These are phyloP conservation scores for Starmerella asiatica DNA, from an alignment of 805 yeast species.

Conservation along the genomic window DNA sequence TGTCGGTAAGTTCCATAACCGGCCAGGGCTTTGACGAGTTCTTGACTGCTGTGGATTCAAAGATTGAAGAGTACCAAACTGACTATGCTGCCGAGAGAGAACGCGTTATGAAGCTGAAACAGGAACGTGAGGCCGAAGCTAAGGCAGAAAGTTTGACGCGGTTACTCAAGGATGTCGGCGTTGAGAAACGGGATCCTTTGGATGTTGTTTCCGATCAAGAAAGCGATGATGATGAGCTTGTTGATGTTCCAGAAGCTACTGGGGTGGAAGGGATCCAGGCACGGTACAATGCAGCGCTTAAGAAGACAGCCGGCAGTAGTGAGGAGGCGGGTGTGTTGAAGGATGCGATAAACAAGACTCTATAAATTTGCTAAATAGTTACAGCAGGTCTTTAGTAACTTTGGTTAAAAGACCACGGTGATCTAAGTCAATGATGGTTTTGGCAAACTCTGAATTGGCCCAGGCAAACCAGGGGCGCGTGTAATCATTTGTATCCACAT, in stretches of 20 bases:
- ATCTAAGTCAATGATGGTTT: slow-evolving; percentile 67
- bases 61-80: slow-evolving; percentile 74
- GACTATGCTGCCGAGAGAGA: slow-evolving; percentile 81
- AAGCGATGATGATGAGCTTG: slow-evolving; percentile 27
- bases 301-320: slow-evolving; percentile 22
- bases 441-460: slow-evolving; percentile 87
- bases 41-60: slow-evolving; percentile 65
- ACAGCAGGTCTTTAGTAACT: slow-evolving; percentile 12
- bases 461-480: slow-evolving; percentile 90
- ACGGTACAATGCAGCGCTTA: slow-evolving; percentile 24
- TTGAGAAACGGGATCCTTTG: slow-evolving; percentile 36
- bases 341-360: neutral
- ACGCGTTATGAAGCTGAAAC: slow-evolving; percentile 58
- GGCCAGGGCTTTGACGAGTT: slow-evolving; percentile 93
- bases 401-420: slow-evolving; percentile 27
- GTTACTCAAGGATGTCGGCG: slow-evolving; percentile 77
- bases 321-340: neutral
- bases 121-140: slow-evolving; percentile 55
- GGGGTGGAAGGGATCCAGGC: slow-evolving; percentile 6
- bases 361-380: neutral
- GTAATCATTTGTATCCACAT: slow-evolving; percentile 45
- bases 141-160: slow-evolving; percentile 58
- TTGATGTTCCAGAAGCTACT: slow-evolving; percentile 1
- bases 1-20: slow-evolving; percentile 81
- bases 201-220: slow-evolving; percentile 45